Percentiles rank a stretch among this genome's conserved stretches.
phyloP scores from a whole-genome alignment of 2,329 filamentous ascomycete species.

The Penicillium occitanis region DNA sequence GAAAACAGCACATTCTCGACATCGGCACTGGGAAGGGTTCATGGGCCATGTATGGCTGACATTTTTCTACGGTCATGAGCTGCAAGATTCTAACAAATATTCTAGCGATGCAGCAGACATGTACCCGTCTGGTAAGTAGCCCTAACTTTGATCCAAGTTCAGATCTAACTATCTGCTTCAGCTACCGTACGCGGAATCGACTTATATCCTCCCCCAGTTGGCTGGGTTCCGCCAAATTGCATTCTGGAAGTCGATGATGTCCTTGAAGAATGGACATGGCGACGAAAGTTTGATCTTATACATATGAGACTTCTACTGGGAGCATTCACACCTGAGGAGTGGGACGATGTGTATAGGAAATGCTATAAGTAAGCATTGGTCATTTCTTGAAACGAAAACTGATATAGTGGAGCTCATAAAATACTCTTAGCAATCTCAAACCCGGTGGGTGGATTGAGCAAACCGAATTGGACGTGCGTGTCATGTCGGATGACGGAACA shows the following conservation, averaged over 20 bases:
- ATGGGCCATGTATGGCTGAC: conserved; percentile 25
- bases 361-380: conserved; percentile 21
- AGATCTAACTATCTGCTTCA: conserved; percentile 12
- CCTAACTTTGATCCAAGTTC: conserved; percentile 7
- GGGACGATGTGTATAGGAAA: conserved; percentile 23
- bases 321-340: conserved; percentile 24
- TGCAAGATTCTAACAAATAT: conserved; percentile 10
- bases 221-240: conserved; percentile 29
- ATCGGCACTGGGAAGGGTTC: conserved; percentile 28
- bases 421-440: conserved; percentile 19
- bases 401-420: conserved; percentile 1
- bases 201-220: conserved; percentile 24
- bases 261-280: conserved; percentile 25
- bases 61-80: not conserved
- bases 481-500: conserved; percentile 24
- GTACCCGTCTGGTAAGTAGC: conserved; percentile 20
- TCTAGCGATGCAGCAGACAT: conserved; percentile 25
- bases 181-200: conserved; percentile 27
- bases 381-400: conserved; percentile 3
- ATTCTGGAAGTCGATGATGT: conserved; percentile 28
- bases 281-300: conserved; percentile 12
- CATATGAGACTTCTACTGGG: conserved; percentile 26
- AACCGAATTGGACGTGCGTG: conserved; percentile 23
- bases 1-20: conserved; percentile 25
- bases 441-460: conserved; percentile 26